Evolutionary conservation across 345 rosid genomes (phyloP).

Genomic region (Hypericum perforatum): DNA sequence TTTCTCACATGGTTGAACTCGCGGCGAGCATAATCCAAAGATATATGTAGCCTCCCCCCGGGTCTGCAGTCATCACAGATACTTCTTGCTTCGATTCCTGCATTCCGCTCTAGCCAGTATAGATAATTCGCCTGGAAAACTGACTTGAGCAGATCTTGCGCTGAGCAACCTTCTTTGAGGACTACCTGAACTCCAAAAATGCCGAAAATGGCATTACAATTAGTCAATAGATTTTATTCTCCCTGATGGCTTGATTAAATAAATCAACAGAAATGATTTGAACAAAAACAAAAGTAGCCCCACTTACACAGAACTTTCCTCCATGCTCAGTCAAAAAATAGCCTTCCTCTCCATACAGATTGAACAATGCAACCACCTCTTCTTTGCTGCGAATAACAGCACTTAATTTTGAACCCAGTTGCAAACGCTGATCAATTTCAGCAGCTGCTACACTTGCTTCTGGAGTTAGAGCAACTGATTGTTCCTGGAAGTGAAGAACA

Average conservation of each 20-base stretch:
- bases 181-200: slow-evolving; percentile 42
- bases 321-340: slow-evolving; percentile 67
- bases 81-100: slow-evolving; percentile 59
- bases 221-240: too few species aligned
- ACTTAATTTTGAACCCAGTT: slow-evolving; percentile 76
- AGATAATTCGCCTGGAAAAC: slow-evolving; percentile 83
- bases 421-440: slow-evolving; percentile 59
- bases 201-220: too few species aligned
- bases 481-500: slow-evolving; percentile 26
- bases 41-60: slow-evolving; percentile 69
- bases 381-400: slow-evolving; percentile 59
- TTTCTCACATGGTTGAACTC: slow-evolving; percentile 73
- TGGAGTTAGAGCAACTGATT: slow-evolving; percentile 33
- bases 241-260: too few species aligned
- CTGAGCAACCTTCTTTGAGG: slow-evolving; percentile 67
- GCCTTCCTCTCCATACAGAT: slow-evolving; percentile 60
- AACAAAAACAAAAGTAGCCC: neutral
- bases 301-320: slow-evolving; percentile 68
- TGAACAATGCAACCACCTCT: slow-evolving; percentile 59
- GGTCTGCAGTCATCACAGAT: slow-evolving; percentile 51
- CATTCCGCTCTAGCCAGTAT: slow-evolving; percentile 91
- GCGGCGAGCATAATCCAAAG: slow-evolving; percentile 70
- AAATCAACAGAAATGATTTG: too few species aligned
- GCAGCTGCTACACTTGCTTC: slow-evolving; percentile 74
- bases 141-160: slow-evolving; percentile 90